These are phyloP conservation scores for Verbena officinalis DNA, from an alignment of 257 asterid genomes.

Conservation along the genomic window DNA sequence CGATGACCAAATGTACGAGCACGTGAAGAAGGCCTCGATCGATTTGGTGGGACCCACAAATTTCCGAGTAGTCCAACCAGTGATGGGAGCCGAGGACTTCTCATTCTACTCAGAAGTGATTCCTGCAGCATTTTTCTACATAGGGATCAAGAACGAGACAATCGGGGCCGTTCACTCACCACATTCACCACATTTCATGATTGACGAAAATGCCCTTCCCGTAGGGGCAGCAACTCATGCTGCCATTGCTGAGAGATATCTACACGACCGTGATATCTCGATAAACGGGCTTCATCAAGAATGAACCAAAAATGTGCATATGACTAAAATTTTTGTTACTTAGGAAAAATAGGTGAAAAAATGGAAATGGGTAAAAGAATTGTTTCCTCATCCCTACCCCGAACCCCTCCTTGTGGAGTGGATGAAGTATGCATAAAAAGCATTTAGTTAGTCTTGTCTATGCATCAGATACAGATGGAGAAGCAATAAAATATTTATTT, in stretches of 20 bases:
- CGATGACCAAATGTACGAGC: slow-evolving; percentile 62
- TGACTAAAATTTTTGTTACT: slow-evolving; percentile 12
- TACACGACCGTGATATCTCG: slow-evolving; percentile 35
- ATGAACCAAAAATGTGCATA: slow-evolving; percentile 21
- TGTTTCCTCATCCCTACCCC: neutral
- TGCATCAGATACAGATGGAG: slow-evolving; percentile 20
- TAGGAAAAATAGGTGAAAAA: slow-evolving; percentile 20
- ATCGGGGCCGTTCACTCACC: slow-evolving; percentile 66
- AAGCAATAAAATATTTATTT: slow-evolving; percentile 33
- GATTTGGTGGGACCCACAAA: slow-evolving; percentile 56
- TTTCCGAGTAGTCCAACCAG: slow-evolving; percentile 60
- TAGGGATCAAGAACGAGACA: slow-evolving; percentile 74
- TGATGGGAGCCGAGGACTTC: slow-evolving; percentile 96
- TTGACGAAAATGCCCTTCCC: slow-evolving; percentile 82
- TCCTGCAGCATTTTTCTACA: slow-evolving; percentile 80
- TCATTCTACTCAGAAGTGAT: slow-evolving; percentile 78
- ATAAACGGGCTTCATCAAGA: slow-evolving; percentile 17
- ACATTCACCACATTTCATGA: slow-evolving; percentile 83
- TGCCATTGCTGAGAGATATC: slow-evolving; percentile 89
- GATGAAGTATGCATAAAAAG: slow-evolving; percentile 9
- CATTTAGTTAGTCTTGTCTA: slow-evolving; percentile 10
- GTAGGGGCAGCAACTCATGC: slow-evolving; percentile 93
- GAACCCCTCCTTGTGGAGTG: neutral
- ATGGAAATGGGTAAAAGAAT: slow-evolving; percentile 7
- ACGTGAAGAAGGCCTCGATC: slow-evolving; percentile 44